Base-by-base conservation (phyloP, 2,329 filamentous ascomycete genomes). In the Colletotrichum australisinense region DNA sequence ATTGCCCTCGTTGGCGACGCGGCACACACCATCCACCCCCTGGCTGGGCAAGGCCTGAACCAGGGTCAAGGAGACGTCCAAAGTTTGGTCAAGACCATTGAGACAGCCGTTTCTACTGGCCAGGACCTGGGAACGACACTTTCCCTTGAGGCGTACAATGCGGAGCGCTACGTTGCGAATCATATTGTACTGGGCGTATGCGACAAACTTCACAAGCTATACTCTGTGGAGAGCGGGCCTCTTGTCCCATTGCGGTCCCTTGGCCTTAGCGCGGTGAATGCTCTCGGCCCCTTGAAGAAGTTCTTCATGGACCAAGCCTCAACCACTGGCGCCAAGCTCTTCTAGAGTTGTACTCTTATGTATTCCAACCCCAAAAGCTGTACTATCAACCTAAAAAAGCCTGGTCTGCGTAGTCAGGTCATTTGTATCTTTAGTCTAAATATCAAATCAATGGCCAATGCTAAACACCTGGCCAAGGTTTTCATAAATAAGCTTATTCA, bases 31-130 rank as follows among this genome's bases (percentile, higher is more conserved):
- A 92, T 98, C 76, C 97, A 99, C 81, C 97, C 97, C 0, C 91
- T 99, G 4, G 97, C 95, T 1, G 97, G 97, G 1, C 97, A 98
- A 83, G 97, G 97, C 1, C 87, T 99, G 16, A 99, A 99, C 80
- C 93, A 97, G 78, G 97, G 97, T 1, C 93, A 98, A 75, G 95
- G 91, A 22, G 97, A 99, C 80, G 93, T 97, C 0, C 92, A 94
- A 78, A 93, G 93, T 66, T 89, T 99, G 0, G 91, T 92, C 7
- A 88, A 88, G 75, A 92, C 92, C 0, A 93, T 99, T 63, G 91
- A 92, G 73, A 92, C 92, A 76, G 93, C 95, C 4, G 92, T 97
- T 22, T 85, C 88, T 56, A 94, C 97, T 75, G 97, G 97, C 1
- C 93, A 95, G 86, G 97, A 99, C 79, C 90, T 98, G 38, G 97